These are phyloP conservation scores for Bisporella sp. DNA, from an alignment of 2,329 filamentous ascomycete genomes.

Conservation along the genomic window DNA sequence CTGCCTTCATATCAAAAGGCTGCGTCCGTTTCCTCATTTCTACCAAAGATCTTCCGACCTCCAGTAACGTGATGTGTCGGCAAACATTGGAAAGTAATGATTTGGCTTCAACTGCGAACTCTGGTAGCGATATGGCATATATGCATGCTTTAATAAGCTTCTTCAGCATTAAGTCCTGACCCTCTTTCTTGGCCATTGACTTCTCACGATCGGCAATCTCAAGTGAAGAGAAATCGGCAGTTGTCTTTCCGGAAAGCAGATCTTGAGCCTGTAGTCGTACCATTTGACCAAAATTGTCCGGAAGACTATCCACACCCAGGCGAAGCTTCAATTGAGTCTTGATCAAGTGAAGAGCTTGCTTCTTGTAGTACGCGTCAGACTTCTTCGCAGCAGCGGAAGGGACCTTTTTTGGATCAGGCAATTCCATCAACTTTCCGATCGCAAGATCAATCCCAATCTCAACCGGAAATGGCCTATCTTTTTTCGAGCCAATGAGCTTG, in stretches of 20 bases:
- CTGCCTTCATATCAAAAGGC: conserved; percentile 76
- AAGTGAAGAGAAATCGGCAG: conserved; percentile 63
- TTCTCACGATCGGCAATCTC: conserved; percentile 71
- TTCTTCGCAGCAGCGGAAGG: conserved; percentile 38
- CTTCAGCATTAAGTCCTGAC: conserved; percentile 75
- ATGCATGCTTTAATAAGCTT: conserved; percentile 85
- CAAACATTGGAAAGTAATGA: conserved; percentile 74
- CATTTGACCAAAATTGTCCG: conserved; percentile 79
- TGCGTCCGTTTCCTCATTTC: conserved; percentile 70
- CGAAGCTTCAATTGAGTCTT: conserved; percentile 85
- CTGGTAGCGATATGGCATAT: conserved; percentile 74
- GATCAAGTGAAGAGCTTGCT: conserved; percentile 82
- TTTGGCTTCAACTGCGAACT: conserved; percentile 70
- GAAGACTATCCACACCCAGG: conserved; percentile 79
- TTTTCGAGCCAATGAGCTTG: conserved; percentile 80
- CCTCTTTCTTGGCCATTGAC: conserved; percentile 80
- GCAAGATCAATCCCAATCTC: conserved; percentile 83
- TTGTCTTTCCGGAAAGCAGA: conserved; percentile 63
- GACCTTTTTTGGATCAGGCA: conserved; percentile 48
- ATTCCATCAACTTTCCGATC: conserved; percentile 79
- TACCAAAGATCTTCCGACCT: conserved; percentile 79
- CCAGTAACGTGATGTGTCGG: conserved; percentile 83
- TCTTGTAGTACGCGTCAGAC: conserved; percentile 79
- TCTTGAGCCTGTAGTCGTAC: conserved; percentile 88
- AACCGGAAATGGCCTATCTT: conserved; percentile 80